These are phyloP conservation scores for Rhodomyrtus psidioides DNA, from an alignment of 441 rosid species.

Conservation along the genomic window DNA sequence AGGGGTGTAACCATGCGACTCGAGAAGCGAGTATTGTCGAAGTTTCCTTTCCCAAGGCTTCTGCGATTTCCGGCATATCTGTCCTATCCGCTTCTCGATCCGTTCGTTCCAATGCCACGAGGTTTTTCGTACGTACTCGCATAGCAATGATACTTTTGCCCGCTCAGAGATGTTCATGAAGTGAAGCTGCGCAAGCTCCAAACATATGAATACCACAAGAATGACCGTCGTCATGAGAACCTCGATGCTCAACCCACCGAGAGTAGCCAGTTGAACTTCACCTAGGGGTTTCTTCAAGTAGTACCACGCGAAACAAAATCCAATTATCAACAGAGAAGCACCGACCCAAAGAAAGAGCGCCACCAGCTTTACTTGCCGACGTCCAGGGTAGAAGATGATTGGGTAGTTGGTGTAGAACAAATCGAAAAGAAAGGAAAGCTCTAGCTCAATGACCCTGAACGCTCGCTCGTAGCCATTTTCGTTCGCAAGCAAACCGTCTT, in stretches of 20 bases:
- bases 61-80: neutral
- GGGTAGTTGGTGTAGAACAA: no score
- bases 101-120: neutral
- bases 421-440: no score
- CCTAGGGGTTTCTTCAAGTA: no score
- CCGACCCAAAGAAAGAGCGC: no score
- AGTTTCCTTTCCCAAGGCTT: neutral
- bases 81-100: neutral
- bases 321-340: no score
- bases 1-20: neutral
- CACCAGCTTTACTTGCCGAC: no score
- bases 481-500: no score
- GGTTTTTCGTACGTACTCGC: neutral
- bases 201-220: neutral
- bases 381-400: no score
- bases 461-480: no score
- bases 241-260: rapidly evolving
- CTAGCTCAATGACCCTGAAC: no score
- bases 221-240: neutral
- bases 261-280: neutral
- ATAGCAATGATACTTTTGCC: neutral
- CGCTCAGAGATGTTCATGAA: neutral
- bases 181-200: neutral
- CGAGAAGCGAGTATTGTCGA: neutral
- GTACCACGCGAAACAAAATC: rapidly evolving